These are phyloP conservation scores for Fusarium euwallaceae DNA, from an alignment of 2,329 filamentous ascomycete genomes.

Conservation along the genomic window DNA sequence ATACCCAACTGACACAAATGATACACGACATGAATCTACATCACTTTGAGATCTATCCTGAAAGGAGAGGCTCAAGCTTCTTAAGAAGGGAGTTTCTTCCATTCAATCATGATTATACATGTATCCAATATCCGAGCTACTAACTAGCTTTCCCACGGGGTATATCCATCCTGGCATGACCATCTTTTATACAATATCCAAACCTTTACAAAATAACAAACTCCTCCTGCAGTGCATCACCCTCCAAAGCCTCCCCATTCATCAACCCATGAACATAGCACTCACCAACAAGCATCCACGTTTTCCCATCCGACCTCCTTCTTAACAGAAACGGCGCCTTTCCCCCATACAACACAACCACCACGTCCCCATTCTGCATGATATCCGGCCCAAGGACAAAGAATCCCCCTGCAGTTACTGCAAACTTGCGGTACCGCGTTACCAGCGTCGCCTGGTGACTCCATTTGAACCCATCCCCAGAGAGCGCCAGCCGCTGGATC, in stretches of 20 bases:
- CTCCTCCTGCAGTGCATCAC: conserved; percentile 44
- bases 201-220: conserved; percentile 46
- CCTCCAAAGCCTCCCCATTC: conserved; percentile 50
- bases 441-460: conserved; percentile 53
- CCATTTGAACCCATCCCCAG: conserved; percentile 52
- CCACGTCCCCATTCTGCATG: conserved; percentile 48
- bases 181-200: conserved; percentile 20
- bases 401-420: conserved; percentile 48
- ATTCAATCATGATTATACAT: neutral
- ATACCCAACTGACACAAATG: conserved; percentile 5
- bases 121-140: neutral
- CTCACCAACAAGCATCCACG: conserved; percentile 51
- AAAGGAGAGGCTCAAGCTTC: neutral
- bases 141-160: neutral
- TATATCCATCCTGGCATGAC: neutral
- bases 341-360: conserved; percentile 52
- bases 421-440: conserved; percentile 51
- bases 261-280: conserved; percentile 56
- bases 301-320: conserved; percentile 4
- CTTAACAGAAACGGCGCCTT: conserved; percentile 51
- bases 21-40: neutral
- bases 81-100: neutral
- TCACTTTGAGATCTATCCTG: neutral
- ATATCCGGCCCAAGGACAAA: conserved; percentile 52
- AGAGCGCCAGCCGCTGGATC: conserved; percentile 44